Evolutionary conservation across 2,329 filamentous ascomycete genomes (phyloP).

Genomic region (Aureobasidium sp.): DNA sequence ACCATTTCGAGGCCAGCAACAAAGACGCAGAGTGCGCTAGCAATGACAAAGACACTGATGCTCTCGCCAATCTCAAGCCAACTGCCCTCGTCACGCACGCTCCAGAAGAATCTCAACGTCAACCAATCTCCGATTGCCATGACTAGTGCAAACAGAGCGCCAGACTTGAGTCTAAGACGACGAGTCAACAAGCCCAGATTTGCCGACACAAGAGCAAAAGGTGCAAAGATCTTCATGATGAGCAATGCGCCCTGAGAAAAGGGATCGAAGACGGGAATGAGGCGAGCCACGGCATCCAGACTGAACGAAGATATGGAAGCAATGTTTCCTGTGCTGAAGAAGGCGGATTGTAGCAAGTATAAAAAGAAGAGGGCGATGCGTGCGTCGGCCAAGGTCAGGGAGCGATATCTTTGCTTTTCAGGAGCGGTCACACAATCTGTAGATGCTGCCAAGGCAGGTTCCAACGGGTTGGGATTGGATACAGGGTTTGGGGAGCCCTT

Average conservation of each 20-base stretch:
- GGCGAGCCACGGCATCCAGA: constrained; percentile 76
- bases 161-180: constrained; percentile 72
- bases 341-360: constrained; percentile 85
- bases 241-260: constrained; percentile 84
- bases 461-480: constrained; percentile 23
- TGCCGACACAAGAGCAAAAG: constrained; percentile 84
- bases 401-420: constrained; percentile 44
- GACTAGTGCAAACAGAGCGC: constrained; percentile 86
- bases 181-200: constrained; percentile 91
- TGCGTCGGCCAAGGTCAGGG: constrained; percentile 71
- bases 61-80: constrained; percentile 98
- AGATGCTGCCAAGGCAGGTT: constrained; percentile 28
- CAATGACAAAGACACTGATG: constrained; percentile 92
- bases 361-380: constrained; percentile 92
- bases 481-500: constrained; percentile 14
- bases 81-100: constrained; percentile 89
- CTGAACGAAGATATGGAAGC: constrained; percentile 91
- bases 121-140: constrained; percentile 87
- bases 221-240: constrained; percentile 81
- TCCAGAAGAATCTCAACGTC: constrained; percentile 95
- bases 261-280: constrained; percentile 87
- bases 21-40: constrained; percentile 80
- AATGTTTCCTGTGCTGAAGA: constrained; percentile 95
- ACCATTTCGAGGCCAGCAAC: constrained; percentile 79
- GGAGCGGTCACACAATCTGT: constrained; percentile 24